Evolutionary conservation across 192 early-diverging fungal species (phyloP).

Genomic region (Coemansia sp.): DNA sequence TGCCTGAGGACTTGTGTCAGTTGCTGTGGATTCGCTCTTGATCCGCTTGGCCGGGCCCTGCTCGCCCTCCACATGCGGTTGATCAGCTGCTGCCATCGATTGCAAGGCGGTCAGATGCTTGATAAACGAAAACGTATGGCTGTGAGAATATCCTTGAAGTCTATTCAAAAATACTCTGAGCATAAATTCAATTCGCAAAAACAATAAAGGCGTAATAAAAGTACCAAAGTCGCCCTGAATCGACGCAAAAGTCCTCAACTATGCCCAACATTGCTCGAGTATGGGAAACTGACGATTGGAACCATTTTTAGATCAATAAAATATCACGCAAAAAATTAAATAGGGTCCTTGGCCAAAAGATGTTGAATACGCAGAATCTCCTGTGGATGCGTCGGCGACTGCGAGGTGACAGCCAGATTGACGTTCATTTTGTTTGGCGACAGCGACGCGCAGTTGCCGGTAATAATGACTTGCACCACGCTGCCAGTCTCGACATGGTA

Average conservation of each 20-base stretch:
- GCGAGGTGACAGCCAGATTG: conserved; percentile 49
- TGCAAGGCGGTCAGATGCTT: neutral
- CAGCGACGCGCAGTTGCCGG: conserved; percentile 50
- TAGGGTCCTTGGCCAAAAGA: conserved; percentile 37
- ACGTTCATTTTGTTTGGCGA: conserved; percentile 43
- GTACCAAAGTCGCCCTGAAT: no score
- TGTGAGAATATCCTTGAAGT: neutral
- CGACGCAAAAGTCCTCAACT: no score
- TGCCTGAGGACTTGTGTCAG: conserved; percentile 1
- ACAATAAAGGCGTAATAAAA: no score
- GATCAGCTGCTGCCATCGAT: neutral
- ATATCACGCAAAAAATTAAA: conserved; percentile 1
- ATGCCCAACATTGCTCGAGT: no score
- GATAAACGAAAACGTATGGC: neutral
- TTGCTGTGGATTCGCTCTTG: conserved; percentile 6
- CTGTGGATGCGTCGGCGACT: conserved; percentile 42
- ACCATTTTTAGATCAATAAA: no score
- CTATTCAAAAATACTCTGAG: neutral
- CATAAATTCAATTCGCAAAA: neutral
- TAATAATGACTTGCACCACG: conserved; percentile 67
- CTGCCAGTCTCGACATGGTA: conserved; percentile 75
- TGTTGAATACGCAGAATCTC: conserved; percentile 52
- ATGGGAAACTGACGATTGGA: no score
- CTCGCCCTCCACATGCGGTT: neutral
- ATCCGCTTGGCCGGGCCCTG: conserved; percentile 27